These are phyloP conservation scores for Pyrrhoderma noxium DNA, from an alignment of 1,284 basidiomycete species.

Conservation along the genomic window DNA sequence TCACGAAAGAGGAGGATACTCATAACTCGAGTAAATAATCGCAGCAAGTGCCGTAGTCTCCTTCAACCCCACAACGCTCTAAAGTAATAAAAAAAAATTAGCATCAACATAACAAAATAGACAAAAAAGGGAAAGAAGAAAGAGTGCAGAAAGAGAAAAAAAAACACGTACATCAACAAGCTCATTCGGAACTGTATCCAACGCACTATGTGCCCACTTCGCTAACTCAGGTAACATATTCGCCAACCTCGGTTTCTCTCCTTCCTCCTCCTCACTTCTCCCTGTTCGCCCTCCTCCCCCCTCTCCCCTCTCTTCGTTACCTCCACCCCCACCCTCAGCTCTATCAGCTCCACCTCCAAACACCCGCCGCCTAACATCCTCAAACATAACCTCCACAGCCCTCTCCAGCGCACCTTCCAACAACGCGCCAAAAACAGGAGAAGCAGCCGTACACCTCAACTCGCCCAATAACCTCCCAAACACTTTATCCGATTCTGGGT, in stretches of 20 bases:
- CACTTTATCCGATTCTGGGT: slow-evolving; percentile 33
- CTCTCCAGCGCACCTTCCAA: slow-evolving; percentile 63
- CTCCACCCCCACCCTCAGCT: slow-evolving; percentile 23
- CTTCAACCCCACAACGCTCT: slow-evolving; percentile 13
- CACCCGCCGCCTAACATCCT: slow-evolving; percentile 50
- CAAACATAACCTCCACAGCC: slow-evolving; percentile 49
- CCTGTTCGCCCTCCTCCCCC: slow-evolving; percentile 20
- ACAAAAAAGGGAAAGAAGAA: not conserved
- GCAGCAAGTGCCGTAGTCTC: slow-evolving; percentile 16
- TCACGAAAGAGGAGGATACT: not conserved
- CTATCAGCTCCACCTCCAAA: slow-evolving; percentile 31
- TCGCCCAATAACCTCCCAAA: slow-evolving; percentile 65
- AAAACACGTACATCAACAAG: slow-evolving; percentile 64
- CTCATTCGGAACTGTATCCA: slow-evolving; percentile 73
- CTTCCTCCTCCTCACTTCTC: slow-evolving; percentile 28
- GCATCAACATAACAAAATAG: not conserved
- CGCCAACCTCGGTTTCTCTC: slow-evolving; percentile 57
- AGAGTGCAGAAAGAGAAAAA: slow-evolving; percentile 4
- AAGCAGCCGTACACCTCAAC: slow-evolving; percentile 57
- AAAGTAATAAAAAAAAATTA: not conserved
- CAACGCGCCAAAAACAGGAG: slow-evolving; percentile 62
- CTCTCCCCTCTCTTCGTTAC: slow-evolving; percentile 34
- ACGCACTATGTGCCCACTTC: slow-evolving; percentile 64
- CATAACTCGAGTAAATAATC: slow-evolving; percentile 18
- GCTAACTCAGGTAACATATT: slow-evolving; percentile 72